Base-by-base conservation (phyloP, 2,329 filamentous ascomycete genomes). In the Microdochium bolleyi region DNA sequence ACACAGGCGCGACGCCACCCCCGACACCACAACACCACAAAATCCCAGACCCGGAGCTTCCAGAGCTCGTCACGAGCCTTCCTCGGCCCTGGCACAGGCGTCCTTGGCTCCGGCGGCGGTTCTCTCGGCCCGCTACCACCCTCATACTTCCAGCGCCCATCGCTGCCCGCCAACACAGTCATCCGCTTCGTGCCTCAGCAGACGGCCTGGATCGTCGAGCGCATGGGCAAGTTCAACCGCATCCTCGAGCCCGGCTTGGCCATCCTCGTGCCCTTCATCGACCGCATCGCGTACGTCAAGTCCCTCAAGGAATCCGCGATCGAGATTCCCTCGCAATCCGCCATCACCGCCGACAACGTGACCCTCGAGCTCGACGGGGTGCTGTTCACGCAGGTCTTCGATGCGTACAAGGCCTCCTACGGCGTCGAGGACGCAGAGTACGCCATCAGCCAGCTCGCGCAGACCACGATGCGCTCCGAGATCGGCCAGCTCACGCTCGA, bases 371-470 rank as follows among this genome's bases (percentile, higher is more conserved):
- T 99, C 37, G 94, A 99, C 68, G 94, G 94, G 60, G 90, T 99
- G 38, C 74, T 99, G 51, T 99, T 95, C 68, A 99, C 94, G 5
- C 80, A 94, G 54, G 92, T 99, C 1, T 96, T 97, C 68, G 94
- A 99, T 70, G 92, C 94, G 11, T 99, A 96, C 73, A 99, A 97
- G 74, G 94, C 94, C 19, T 94, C 89, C 88, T 99, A 99, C 68
- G 94, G 94, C 37, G 94, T 99, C 30, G 94, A 99, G 73, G 94
- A 99, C 67, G 92, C 94, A 57, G 94, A 99, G 70, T 99, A 99
- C 70, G 94, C 94, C 70, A 97, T 99, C 68, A 94, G 89, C 9
- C 94, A 99, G 68, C 85, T 99, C 49, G 94, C 94, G 16, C 94
- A 99, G 74, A 99, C 94, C 11, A 97, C 94, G 0, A 99, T 99